Evolutionary conservation across 768 basidiomycete species (phyloP).

Genomic region (Daedalea quercina): DNA sequence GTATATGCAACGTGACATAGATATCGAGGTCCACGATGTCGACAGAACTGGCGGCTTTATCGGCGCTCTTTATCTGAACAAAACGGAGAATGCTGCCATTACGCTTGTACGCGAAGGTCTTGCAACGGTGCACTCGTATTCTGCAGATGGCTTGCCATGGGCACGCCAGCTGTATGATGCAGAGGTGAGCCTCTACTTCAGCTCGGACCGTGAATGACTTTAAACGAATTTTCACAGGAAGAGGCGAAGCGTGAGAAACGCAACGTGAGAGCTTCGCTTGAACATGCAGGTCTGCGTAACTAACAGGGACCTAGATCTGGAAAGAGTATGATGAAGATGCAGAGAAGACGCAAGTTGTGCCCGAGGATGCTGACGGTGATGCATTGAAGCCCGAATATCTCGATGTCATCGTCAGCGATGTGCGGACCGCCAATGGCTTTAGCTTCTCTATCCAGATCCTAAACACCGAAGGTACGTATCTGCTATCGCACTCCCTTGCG

Average conservation of each 20-base stretch:
- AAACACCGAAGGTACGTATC: conserved; percentile 71
- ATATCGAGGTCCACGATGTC: conserved; percentile 82
- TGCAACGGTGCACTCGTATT: conserved; percentile 83
- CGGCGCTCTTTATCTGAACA: conserved; percentile 78
- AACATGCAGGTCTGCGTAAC: background rate
- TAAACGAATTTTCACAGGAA: conserved; percentile 33
- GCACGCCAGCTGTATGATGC: conserved; percentile 74
- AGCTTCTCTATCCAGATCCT: conserved; percentile 90
- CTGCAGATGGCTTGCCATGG: conserved; percentile 79
- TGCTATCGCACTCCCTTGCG: background rate
- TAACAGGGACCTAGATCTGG: conserved; percentile 62
- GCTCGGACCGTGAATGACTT: background rate
- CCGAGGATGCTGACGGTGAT: conserved; percentile 37
- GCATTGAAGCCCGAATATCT: conserved; percentile 79
- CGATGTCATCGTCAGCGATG: conserved; percentile 88
- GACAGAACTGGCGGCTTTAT: conserved; percentile 98
- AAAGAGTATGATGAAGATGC: conserved; percentile 72
- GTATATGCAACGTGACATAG: conserved; percentile 93
- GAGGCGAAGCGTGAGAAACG: conserved; percentile 76
- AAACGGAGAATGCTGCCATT: conserved; percentile 81
- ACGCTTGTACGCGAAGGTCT: conserved; percentile 82
- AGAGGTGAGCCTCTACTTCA: conserved; percentile 46
- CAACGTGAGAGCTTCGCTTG: conserved; percentile 42
- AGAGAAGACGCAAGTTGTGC: conserved; percentile 44
- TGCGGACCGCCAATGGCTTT: conserved; percentile 68